Evolutionary conservation across 257 asterid species (phyloP), one percentile per base, ranked within the genome.

Genomic region (Solanum paucissectum): DNA sequence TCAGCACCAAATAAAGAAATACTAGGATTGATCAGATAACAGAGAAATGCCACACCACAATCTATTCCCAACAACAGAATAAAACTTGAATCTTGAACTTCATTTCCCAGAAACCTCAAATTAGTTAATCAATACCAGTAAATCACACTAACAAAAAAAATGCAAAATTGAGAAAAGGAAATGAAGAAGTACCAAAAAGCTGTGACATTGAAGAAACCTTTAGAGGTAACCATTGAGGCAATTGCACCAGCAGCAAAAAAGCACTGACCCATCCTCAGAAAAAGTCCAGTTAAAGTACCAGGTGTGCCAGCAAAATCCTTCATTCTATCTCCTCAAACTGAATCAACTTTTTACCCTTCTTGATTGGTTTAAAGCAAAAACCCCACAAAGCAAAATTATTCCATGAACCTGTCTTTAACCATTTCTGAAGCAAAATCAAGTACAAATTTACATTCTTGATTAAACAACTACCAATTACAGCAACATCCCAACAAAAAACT

Each of bases 291-390:
- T 86, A 90, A 37, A 79, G 93, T 93, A 20, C 95, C 95, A 42
- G 95, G 95, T 83, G 90, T 85, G 79, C 95, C 95, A 77, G 93
- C 92, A 82, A 93, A 90, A 88, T 87, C 91, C 89, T 92, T 92
- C 95, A 93, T 93, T 87, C 1, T 29, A 62, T 64, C 62, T 84
- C 87, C 68, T 62, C 16, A 46, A 84, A 69, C 86, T 82, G 66
- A 46, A 82, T 82, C 69, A 49, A 82, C 29, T 49, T 29, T 37
- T 82, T 46, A 82, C 29, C 29, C 44, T 18, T 29, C 40, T 82
- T 27, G 27, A 81, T 85, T 9, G 81, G 74, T 38, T 66, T 71
- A 33, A 82, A 81, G 33, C 13, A 81, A 29, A 12, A 3, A 44
- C 66, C 27, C 76, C 71, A 27, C 23, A 12, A 11, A n/a, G 69